Evolutionary conservation across 2,329 filamentous ascomycete genomes (phyloP), one percentile per base, ranked within the genome.

Genomic region (Beauveria pseudobassiana): DNA sequence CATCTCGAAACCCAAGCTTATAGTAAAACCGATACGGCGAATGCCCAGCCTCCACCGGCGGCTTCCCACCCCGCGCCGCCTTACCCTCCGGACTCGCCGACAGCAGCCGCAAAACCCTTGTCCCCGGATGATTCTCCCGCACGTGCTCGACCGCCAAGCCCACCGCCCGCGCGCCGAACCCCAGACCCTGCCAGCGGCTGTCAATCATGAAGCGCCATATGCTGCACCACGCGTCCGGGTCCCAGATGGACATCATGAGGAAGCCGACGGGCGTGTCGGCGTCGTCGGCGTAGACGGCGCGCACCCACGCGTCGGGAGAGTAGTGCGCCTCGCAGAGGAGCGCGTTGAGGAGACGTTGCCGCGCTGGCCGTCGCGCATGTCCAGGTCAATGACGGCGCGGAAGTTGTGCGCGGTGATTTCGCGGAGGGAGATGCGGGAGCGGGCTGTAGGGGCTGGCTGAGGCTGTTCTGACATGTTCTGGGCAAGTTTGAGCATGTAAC

Each of bases 221-320:
- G 60, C 20, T 53, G 50, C 58, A 60, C 55, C 40, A 48, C 24
- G 16, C 49, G 12, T 59, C 55, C 4, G 63, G 54, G 20, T 55
- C 49, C 55, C 60, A 60, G 46, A 64, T 60, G 22, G 63, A 56
- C 60, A 64, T 56, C 60, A 64, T 60, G 24, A 62, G 43, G 18
- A 64, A 51, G 30, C 63, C 60, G 50, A 64, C 60, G 43, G 50
- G 54, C 14, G 55, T 60, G 10, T 12, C 30, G 30, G 3, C 9
- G 14, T 64, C 60, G 40, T 57, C 55, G 49, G 62, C 62, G 55
- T 64, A 64, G 22, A 64, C 20, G 53, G 62, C 62, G 22, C 62
- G 53, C 9, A 56, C 38, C 62, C 62, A 64, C 7, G 62, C 62
- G n/a, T 64, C 62, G 7, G 58, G 42, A 3, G 59, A 49, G 38